Base-by-base conservation (phyloP, 345 rosid genomes). In the Moricandia arvensis region DNA sequence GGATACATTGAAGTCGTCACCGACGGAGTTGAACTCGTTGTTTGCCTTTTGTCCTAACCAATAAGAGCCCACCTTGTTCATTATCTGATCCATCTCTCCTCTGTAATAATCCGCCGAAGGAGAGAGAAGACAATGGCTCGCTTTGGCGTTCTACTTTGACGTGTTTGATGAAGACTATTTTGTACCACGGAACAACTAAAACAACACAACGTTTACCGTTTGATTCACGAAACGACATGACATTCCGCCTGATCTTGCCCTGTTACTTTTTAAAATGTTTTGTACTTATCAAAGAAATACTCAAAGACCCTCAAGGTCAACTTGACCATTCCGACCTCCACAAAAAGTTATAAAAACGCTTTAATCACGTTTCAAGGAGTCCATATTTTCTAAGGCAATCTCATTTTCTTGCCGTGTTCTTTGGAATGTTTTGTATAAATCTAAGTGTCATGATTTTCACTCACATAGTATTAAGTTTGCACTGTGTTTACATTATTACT, bases 11-110 rank as follows among this genome's bases (percentile, higher is more conserved):
- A 95, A 72, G 59, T 95, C 97, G 65, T 92, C 90, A 62, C 97
- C 97, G 61, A 95, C 87, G 61, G 99, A 92, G 79, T 69, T 80
- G 73, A 95, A 27, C 86, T 89, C 93, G 86, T 87, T 95, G 91
- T 72, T 86, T 58, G 97, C 96, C 69, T 55, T 88, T 78, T 81
- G 64, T 31, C 93, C 86, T 9, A 27, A 27, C 29, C 29, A 90
- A 77, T 85, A 92, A 5, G 97, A 89, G 5, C 99, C 97, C 2
- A 92, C 90, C 82, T 90, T 95, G 93, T 84, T 90, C 79, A 95
- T 1, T 33, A 95, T 78, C 83, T 89, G 91, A 90, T 95, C 99
- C 99, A 95, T 90, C 51, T 74, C 79, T 57, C 6, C 67, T 63
- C 6, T n/a, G 53, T 37, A 24, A 24, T 31, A 59, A 59, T 47